Base-by-base conservation (phyloP, 78 protist species). In the Guillardia theta region DNA sequence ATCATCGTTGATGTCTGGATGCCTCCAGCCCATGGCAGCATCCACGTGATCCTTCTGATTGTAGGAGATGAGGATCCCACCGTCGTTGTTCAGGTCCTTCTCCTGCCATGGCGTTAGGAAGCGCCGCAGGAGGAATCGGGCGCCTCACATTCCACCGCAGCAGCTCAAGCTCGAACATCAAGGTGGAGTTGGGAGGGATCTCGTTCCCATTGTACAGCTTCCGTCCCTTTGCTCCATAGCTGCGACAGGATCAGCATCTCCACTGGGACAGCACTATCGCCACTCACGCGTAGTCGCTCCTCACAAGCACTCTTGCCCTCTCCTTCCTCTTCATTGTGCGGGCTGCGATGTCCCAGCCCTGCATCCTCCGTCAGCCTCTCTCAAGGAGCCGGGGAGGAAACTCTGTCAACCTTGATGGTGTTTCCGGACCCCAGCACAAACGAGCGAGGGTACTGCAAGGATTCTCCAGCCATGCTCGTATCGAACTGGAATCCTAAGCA, bases 271-370 rank as follows among this genome's bases (percentile, higher is more conserved):
- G 10, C 58, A 58, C 70, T 30, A 24, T 1, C 70, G 39, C 58
- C 58, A 12, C 78, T 46, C 44, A 78, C n/a, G 43, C 90, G 48
- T 43, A 78, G 90, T 78, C 90, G 90, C 90, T 78, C 53, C 90
- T 46, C 53, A 78, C 24, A 36, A 78, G 44, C 4, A 78, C 10
- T 4, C 22, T 10, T 9, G 90, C 90, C 37, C 90, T 46, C 48
- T 78, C 90, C 43, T 50, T 50, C 2, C 33, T 37, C 33, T 36
- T 37, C 90, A 78, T 78, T 3, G 4, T 44, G 15, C 44, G 45
- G 6, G 44, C 53, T 22, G 33, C 90, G 44, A 78, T 37, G 3
- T 78, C 90, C 90, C 90, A 78, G 8, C 90, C 90, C 90, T 43
- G 90, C 0, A 39, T 3, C 8, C 39, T 50, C 30, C 58, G 70